These are phyloP conservation scores for Paraleonurus japonicus DNA, from an alignment of 257 asterid genomes.

Conservation along the genomic window DNA sequence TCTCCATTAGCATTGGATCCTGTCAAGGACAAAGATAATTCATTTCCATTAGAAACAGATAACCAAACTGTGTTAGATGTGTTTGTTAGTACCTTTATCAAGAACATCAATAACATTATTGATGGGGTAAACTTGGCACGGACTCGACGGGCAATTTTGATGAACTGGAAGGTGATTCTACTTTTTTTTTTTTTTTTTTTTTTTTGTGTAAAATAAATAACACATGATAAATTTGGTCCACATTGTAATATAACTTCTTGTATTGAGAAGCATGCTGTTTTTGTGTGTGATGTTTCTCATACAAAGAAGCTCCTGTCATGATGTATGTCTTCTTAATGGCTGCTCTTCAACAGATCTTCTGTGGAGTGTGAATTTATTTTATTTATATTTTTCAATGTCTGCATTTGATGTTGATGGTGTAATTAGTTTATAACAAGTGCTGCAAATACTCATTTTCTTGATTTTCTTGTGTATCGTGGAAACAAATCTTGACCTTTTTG, in stretches of 20 bases:
- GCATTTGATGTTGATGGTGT: too few relatives aligned
- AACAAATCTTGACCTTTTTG: not conserved
- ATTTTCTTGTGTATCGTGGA: not conserved
- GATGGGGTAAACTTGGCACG: slow-evolving; percentile 63
- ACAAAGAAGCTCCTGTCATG: not conserved
- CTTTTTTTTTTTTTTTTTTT: too few relatives aligned
- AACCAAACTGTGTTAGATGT: slow-evolving; percentile 48
- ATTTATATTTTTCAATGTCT: too few relatives aligned
- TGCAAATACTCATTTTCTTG: not conserved
- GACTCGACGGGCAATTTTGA: slow-evolving; percentile 74
- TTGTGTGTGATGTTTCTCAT: slow-evolving; percentile 6
- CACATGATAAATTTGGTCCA: not conserved
- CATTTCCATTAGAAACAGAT: slow-evolving; percentile 38
- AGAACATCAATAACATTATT: slow-evolving; percentile 53
- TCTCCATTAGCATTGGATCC: slow-evolving; percentile 55
- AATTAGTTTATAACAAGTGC: not conserved
- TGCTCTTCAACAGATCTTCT: not conserved
- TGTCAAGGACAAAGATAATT: slow-evolving; percentile 32
- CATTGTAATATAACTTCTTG: not conserved
- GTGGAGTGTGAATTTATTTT: not conserved
- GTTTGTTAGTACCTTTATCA: slow-evolving; percentile 56
- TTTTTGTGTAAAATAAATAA: not conserved
- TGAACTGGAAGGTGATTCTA: slow-evolving; percentile 73
- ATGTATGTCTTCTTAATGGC: not conserved
- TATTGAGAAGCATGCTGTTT: not conserved